Evolutionary conservation across 306 rosid genomes (phyloP).

Genomic region (Potentilla sterilis): DNA sequence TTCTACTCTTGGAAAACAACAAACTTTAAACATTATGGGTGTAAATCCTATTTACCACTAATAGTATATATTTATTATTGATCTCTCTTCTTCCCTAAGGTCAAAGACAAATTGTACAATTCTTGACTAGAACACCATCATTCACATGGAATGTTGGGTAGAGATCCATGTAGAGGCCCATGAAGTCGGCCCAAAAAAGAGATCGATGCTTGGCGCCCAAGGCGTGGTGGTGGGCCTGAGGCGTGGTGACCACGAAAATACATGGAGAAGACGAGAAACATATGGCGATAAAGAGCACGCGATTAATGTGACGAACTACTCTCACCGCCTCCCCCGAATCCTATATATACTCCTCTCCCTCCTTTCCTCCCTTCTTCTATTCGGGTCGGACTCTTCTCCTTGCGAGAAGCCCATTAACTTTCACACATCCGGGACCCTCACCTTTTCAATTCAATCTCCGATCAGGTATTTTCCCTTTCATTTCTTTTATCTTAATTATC

Average conservation of each 20-base stretch:
- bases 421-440: not conserved
- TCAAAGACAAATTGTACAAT: too few relatives aligned
- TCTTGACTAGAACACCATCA: too few relatives aligned
- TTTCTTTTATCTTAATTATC: not conserved
- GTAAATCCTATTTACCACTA: too few relatives aligned
- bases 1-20: too few relatives aligned
- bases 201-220: not conserved
- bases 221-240: conserved; percentile 2
- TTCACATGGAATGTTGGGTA: too few relatives aligned
- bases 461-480: not conserved
- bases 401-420: not conserved
- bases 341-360: not conserved
- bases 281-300: conserved; percentile 7
- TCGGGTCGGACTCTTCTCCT: conserved; percentile 13
- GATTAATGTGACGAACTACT: conserved; percentile 19
- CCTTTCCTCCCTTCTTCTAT: not conserved
- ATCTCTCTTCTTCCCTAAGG: too few relatives aligned
- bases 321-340: conserved; percentile 14
- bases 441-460: conserved; percentile 4
- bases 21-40: too few relatives aligned
- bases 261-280: conserved; percentile 16
- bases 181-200: not conserved
- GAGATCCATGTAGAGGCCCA: too few relatives aligned
- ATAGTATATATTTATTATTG: too few relatives aligned
- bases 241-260: conserved; percentile 25